A percentile compares a stretch with the other conserved stretches of the same genome.
Conservation (phyloP, 2,329 filamentous ascomycete species). For the Aspergillus quadricinctus region DNA sequence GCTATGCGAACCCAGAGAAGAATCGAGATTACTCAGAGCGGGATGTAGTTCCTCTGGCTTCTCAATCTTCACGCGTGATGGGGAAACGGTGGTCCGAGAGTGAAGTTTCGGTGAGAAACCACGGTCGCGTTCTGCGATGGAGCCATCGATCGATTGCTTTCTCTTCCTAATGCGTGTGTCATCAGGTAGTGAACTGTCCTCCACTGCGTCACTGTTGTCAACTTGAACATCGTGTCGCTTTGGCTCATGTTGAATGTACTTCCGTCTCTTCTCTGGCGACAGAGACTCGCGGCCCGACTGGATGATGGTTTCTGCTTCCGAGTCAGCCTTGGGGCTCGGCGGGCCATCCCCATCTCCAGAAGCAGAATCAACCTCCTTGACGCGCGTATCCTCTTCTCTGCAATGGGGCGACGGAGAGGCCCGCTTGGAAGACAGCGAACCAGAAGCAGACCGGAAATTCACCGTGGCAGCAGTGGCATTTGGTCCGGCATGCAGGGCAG, state of each 20-base stretch:
- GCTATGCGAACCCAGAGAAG: constrained; percentile 10
- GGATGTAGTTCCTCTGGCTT: constrained; percentile 28
- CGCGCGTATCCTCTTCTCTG: constrained; percentile 19
- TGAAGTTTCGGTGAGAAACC: constrained; percentile 22
- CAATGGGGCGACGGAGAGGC: constrained; percentile 14
- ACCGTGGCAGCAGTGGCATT: constrained; percentile 30
- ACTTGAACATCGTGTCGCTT: constrained; percentile 27
- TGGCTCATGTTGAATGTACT: constrained; percentile 36
- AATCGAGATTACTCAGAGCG: constrained; percentile 20
- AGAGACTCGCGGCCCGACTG: constrained; percentile 43
- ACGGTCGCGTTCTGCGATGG: constrained; percentile 18
- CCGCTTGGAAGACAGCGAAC: constrained; percentile 21
- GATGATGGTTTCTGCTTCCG: constrained; percentile 48
- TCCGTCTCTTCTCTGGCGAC: constrained; percentile 45
- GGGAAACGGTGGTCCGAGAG: constrained; percentile 24
- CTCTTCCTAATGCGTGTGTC: constrained; percentile 26
- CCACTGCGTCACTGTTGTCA: constrained; percentile 13
- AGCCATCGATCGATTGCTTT: constrained; percentile 27
- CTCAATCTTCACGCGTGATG: constrained; percentile 35
- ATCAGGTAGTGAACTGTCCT: constrained; percentile 18
- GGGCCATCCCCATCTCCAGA: constrained; percentile 32
- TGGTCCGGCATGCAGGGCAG: constrained; percentile 33
- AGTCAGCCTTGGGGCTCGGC: constrained; percentile 41
- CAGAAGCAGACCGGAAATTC: constrained; percentile 22
- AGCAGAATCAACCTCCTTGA: constrained; percentile 22